Conservation (phyloP, 1,284 basidiomycete species). For the Cryptococcus sp. region DNA sequence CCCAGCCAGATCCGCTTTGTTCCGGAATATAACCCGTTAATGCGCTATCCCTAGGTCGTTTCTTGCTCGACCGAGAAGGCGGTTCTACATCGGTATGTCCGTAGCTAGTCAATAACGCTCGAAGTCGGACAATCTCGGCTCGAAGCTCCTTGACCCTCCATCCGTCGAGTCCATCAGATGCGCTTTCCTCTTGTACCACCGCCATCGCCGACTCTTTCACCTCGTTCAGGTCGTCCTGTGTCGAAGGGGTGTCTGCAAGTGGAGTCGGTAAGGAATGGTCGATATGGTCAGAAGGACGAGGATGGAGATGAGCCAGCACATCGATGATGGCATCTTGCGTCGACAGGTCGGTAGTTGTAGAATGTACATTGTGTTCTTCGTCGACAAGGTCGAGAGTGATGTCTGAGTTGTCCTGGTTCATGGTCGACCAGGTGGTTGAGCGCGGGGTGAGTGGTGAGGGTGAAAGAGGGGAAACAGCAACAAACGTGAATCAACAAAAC, state of each 20-base stretch:
- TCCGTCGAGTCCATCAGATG: background rate
- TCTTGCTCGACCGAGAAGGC: background rate
- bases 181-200: background rate
- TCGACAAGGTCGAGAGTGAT: no score
- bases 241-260: background rate
- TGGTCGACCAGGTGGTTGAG: no score
- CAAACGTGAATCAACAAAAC: background rate
- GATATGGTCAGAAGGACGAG: background rate
- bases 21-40: background rate
- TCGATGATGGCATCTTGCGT: constrained; percentile 11
- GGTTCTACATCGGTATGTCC: background rate
- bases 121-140: background rate
- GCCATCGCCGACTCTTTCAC: no score
- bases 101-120: background rate
- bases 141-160: background rate
- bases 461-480: no score
- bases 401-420: no score
- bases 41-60: background rate
- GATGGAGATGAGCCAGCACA: constrained; percentile 9
- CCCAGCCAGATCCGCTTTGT: background rate
- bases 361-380: no score
- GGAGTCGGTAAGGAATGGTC: no score
- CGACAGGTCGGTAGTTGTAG: background rate
- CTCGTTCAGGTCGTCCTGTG: background rate
- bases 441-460: background rate